Base-by-base conservation (phyloP, 2,329 filamentous ascomycete species). In the Aspergillus bombycis region DNA sequence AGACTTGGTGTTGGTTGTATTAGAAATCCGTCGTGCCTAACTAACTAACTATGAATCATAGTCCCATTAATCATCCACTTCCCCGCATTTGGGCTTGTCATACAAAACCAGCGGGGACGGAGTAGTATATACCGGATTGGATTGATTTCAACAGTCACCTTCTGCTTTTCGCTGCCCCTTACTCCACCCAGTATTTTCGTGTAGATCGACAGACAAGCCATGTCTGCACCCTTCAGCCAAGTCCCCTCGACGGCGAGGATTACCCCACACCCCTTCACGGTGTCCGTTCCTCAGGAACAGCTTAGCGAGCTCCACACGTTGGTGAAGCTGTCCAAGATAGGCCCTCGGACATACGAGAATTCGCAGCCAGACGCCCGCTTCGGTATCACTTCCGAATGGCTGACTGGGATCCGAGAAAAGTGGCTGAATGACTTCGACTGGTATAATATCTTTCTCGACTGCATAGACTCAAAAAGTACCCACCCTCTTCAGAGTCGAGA, bases 271-370 rank as follows among this genome's bases (percentile, higher is more conserved):
- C 79, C 80, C 0, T 85, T 84, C 72, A 79, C 72, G 10, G 75
- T 80, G 23, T 67, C 76, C 16, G 74, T 84, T 8, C 71, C 80
- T 1, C 80, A 84, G 7, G 70, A 78, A 26, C 78, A 82, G 43
- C 62, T 86, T 1, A 63, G 76, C 19, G 79, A 83, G 16, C 80
- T 86, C 64, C 77, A 79, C 60, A 75, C 80, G 4, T 74, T 86
- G 1, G 68, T 86, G 11, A 76, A 77, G 56, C 71, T 85, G 5
- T 82, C 83, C 4, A 82, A 79, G 55, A 74, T 86, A 14, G 83
- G 79, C 0, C 82, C 83, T 1, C 70, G 73, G 4, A 83, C 81
- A 2, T 86, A 78, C 46, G 84, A 85, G 67, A 85, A 84, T 70
- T 72, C 74, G 21, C 75, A 78, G n/a, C 62, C 72, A 10, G 77